These are phyloP conservation scores for Elymus sibiricus DNA, from an alignment of 176 grass and related monocot species.

Conservation along the genomic window DNA sequence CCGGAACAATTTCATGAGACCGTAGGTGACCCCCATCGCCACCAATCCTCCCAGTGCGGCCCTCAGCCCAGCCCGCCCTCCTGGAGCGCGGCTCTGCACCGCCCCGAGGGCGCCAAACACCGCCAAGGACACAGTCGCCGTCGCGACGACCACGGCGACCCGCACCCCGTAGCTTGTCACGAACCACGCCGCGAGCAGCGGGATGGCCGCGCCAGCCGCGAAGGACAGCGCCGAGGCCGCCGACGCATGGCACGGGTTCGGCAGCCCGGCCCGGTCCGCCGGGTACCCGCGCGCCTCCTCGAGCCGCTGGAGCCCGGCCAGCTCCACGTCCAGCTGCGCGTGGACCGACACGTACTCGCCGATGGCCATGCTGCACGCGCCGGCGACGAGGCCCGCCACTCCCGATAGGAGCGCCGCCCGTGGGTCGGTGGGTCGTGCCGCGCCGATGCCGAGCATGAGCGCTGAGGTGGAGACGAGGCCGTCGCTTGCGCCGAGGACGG, in stretches of 20 bases:
- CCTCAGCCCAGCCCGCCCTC: constrained; percentile 31
- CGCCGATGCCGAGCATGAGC: constrained; percentile 64
- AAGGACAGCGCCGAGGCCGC: constrained; percentile 61
- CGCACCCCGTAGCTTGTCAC: constrained; percentile 38
- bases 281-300: not conserved
- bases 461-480: constrained; percentile 61
- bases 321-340: constrained; percentile 56
- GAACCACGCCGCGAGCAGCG: constrained; percentile 56
- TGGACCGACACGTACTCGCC: constrained; percentile 74
- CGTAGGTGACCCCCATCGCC: constrained; percentile 67
- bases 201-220: constrained; percentile 45
- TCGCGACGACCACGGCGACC: constrained; percentile 36
- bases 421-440: constrained; percentile 30
- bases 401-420: constrained; percentile 47
- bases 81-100: constrained; percentile 22
- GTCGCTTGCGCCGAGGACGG: constrained; percentile 67
- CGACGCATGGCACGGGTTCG: constrained; percentile 53
- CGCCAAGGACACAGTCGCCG: constrained; percentile 29
- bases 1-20: constrained; percentile 54
- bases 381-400: constrained; percentile 54
- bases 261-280: not conserved
- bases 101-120: constrained; percentile 46
- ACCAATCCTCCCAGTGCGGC: constrained; percentile 47
- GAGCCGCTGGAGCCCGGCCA: constrained; percentile 39
- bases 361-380: constrained; percentile 71